These are phyloP conservation scores for Auxenochlorella pyrenoidosa DNA, from an alignment of 139 green algal species.

Conservation along the genomic window DNA sequence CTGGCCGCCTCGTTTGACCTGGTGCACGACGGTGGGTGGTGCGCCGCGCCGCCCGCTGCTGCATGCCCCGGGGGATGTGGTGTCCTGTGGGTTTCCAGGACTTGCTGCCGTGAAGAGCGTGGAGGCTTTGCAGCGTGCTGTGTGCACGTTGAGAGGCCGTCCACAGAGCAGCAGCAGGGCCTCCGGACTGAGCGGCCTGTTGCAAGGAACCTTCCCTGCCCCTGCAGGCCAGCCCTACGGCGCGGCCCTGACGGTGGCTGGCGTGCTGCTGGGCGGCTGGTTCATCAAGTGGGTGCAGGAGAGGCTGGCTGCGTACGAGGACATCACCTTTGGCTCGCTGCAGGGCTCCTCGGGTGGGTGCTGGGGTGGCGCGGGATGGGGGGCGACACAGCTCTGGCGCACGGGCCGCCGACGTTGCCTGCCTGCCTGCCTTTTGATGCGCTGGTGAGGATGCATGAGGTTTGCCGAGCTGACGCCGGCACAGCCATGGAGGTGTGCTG, in stretches of 20 bases:
- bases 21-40: constrained; percentile 82
- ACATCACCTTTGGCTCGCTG: constrained; percentile 53
- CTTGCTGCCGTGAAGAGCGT: too few species aligned
- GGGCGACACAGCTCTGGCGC: background rate
- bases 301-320: constrained; percentile 67
- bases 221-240: constrained; percentile 73
- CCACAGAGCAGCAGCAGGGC: background rate
- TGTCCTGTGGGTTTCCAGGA: too few species aligned
- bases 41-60: background rate
- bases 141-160: background rate
- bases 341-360: constrained; percentile 17
- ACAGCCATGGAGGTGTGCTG: too few species aligned
- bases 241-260: constrained; percentile 63
- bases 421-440: background rate
- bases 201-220: too few species aligned
- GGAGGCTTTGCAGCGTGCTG: background rate
- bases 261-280: constrained; percentile 78
- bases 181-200: too few species aligned
- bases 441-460: too few species aligned
- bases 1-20: constrained; percentile 96
- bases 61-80: background rate
- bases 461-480: background rate
- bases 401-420: background rate
- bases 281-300: constrained; percentile 80
- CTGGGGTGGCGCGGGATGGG: background rate